These are phyloP conservation scores for Chlamydomonas sphaeroides DNA, from an alignment of 139 green algal species.

Conservation along the genomic window DNA sequence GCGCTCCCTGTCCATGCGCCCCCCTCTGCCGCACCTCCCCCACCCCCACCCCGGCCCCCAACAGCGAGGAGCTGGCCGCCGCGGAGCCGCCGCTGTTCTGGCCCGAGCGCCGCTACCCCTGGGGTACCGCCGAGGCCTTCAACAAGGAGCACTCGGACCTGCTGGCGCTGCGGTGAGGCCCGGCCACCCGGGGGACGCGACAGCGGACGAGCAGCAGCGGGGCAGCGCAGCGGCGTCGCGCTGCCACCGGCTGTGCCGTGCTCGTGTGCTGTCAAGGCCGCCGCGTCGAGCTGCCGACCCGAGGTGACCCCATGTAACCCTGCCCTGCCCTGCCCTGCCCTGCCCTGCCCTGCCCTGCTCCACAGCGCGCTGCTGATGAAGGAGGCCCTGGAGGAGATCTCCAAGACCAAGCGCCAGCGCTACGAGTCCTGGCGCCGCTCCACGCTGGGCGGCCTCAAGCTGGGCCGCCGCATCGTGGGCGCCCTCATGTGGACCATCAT, in stretches of 20 bases:
- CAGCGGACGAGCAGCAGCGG: too few relatives aligned
- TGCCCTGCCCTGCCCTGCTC: too few relatives aligned
- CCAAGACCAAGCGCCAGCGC: slow-evolving; percentile 60
- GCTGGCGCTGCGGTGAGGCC: slow-evolving; percentile 73
- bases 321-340: too few relatives aligned
- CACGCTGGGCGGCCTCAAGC: slow-evolving; percentile 41
- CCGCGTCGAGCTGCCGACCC: too few relatives aligned
- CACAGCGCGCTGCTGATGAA: slow-evolving; percentile 71
- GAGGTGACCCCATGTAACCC: too few relatives aligned
- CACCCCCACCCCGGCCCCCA: too few relatives aligned
- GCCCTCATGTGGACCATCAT: slow-evolving; percentile 55
- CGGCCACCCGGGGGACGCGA: too few relatives aligned
- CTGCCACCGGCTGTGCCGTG: too few relatives aligned
- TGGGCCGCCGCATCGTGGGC: slow-evolving; percentile 35
- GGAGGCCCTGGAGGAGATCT: slow-evolving; percentile 75
- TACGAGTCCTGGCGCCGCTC: slow-evolving; percentile 64
- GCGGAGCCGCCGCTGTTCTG: slow-evolving; percentile 68
- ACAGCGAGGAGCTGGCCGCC: slow-evolving; percentile 63
- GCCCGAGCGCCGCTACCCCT: slow-evolving; percentile 77
- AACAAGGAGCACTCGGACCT: slow-evolving; percentile 83
- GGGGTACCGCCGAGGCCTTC: slow-evolving; percentile 80
- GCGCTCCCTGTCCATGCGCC: too few relatives aligned
- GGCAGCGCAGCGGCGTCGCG: too few relatives aligned
- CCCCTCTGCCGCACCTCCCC: too few relatives aligned
- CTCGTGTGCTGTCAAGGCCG: too few relatives aligned